Conservation (phyloP, 2,329 filamentous ascomycete species). For the Gnomoniopsis sp. region DNA sequence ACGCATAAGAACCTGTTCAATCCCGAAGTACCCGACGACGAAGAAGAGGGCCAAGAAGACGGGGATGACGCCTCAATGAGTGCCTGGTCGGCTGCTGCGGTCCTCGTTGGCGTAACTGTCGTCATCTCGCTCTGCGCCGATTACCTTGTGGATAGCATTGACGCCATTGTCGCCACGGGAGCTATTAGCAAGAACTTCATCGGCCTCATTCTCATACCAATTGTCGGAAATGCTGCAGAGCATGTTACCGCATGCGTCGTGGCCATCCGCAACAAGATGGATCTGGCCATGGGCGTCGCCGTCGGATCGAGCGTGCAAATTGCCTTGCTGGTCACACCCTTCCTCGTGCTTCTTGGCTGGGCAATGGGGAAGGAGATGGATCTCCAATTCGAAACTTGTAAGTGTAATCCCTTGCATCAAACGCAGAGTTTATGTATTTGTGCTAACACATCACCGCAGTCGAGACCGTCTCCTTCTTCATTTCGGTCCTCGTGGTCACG, state of each 20-base stretch:
- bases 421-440: neutral
- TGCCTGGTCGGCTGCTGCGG: slow-evolving; percentile 60
- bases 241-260: slow-evolving; percentile 80
- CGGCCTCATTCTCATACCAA: slow-evolving; percentile 73
- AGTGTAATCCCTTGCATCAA: slow-evolving; percentile 19
- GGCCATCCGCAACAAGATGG: slow-evolving; percentile 74
- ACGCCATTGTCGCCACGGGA: slow-evolving; percentile 64
- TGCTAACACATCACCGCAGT: slow-evolving; percentile 36
- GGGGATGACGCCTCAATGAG: slow-evolving; percentile 52
- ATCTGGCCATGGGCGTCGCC: slow-evolving; percentile 73
- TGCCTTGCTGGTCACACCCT: slow-evolving; percentile 75
- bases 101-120: slow-evolving; percentile 67
- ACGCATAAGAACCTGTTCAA: slow-evolving; percentile 74
- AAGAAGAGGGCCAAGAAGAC: slow-evolving; percentile 32
- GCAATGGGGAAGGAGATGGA: slow-evolving; percentile 71
- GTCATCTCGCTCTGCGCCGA: slow-evolving; percentile 72
- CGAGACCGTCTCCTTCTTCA: slow-evolving; percentile 73
- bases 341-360: slow-evolving; percentile 78
- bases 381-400: slow-evolving; percentile 71
- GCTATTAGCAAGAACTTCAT: slow-evolving; percentile 79
- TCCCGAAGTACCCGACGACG: slow-evolving; percentile 35
- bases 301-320: slow-evolving; percentile 83
- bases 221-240: slow-evolving; percentile 77
- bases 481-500: slow-evolving; percentile 71
- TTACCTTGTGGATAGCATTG: slow-evolving; percentile 62